These are phyloP conservation scores for Tylopilus felleus DNA, from an alignment of 768 basidiomycete species.

Conservation along the genomic window DNA sequence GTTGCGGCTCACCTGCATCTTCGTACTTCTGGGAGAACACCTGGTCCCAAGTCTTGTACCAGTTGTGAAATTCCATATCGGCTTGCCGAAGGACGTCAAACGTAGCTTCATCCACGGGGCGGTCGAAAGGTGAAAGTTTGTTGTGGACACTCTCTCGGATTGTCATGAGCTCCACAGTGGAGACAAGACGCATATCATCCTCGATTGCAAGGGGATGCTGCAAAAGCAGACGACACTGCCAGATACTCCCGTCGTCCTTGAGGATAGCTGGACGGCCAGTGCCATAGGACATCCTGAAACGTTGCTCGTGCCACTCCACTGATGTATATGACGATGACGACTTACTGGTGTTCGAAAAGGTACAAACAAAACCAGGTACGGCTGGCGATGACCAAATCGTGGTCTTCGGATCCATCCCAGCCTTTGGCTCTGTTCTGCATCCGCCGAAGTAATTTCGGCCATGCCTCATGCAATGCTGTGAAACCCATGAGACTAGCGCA, in stretches of 20 bases:
- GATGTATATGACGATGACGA: slow-evolving; percentile 10
- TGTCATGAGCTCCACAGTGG: slow-evolving; percentile 89
- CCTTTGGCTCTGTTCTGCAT: slow-evolving; percentile 64
- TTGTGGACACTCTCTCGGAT: slow-evolving; percentile 86
- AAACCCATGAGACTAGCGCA: slow-evolving; percentile 6
- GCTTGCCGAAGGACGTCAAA: slow-evolving; percentile 70
- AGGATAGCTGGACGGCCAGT: slow-evolving; percentile 91
- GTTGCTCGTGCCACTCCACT: neutral
- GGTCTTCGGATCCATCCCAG: slow-evolving; percentile 56
- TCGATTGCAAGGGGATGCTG: slow-evolving; percentile 87
- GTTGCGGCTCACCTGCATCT: slow-evolving; percentile 58
- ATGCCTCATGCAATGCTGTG: slow-evolving; percentile 86
- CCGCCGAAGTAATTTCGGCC: slow-evolving; percentile 74
- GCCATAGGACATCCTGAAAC: slow-evolving; percentile 83
- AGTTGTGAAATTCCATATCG: slow-evolving; percentile 72
- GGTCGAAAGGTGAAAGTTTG: slow-evolving; percentile 73
- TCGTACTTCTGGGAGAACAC: slow-evolving; percentile 80
- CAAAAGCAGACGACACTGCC: slow-evolving; percentile 72
- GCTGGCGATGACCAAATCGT: slow-evolving; percentile 74
- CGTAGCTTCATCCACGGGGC: slow-evolving; percentile 69
- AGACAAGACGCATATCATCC: slow-evolving; percentile 93
- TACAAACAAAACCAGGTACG: slow-evolving; percentile 94
- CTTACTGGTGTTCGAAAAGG: slow-evolving; percentile 91
- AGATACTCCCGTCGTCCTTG: slow-evolving; percentile 89
- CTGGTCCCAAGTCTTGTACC: slow-evolving; percentile 80